phyloP scores from a whole-genome alignment of 2,329 filamentous ascomycete genomes.

The Zymoseptoria ardabiliae region DNA sequence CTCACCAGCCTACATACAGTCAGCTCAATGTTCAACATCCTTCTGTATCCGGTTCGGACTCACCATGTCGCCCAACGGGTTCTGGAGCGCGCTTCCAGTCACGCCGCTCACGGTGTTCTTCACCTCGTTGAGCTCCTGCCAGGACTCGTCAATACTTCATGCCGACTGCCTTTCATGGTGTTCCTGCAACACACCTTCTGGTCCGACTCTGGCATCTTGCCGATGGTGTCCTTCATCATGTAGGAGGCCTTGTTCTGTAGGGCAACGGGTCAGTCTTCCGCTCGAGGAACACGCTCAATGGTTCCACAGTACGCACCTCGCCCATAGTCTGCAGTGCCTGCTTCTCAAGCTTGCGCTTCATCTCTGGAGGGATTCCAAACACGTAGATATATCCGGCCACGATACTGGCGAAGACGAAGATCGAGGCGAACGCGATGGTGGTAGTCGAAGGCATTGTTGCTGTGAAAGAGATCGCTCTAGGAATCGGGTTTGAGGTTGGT shows the following conservation, averaged over 20 bases:
- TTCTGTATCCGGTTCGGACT: not conserved
- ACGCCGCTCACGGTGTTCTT: conserved; percentile 28
- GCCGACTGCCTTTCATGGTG: no score
- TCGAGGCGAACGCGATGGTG: conserved; percentile 13
- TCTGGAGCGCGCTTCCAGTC: conserved; percentile 29
- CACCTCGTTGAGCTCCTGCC: conserved; percentile 28
- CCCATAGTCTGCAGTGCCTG: conserved; percentile 45
- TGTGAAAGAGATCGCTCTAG: not conserved
- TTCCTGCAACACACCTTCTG: conserved; percentile 21
- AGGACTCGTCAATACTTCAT: not conserved
- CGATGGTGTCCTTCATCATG: conserved; percentile 26
- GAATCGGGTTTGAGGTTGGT: not conserved
- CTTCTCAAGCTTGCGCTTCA: conserved; percentile 41
- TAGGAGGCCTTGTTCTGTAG: conserved; percentile 37
- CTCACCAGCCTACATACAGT: conserved; percentile 13
- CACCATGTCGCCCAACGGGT: conserved; percentile 31
- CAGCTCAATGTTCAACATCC: not conserved
- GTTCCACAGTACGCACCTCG: conserved; percentile 29
- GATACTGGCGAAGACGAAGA: conserved; percentile 29
- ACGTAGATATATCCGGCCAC: conserved; percentile 37
- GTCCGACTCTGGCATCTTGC: conserved; percentile 26
- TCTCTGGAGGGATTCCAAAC: conserved; percentile 41
- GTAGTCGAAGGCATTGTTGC: conserved; percentile 21
- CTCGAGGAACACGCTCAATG: not conserved
- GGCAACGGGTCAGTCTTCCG: not conserved